These are phyloP conservation scores for Coemansia sp. DNA, from an alignment of 192 early-diverging fungal species.

Conservation along the genomic window DNA sequence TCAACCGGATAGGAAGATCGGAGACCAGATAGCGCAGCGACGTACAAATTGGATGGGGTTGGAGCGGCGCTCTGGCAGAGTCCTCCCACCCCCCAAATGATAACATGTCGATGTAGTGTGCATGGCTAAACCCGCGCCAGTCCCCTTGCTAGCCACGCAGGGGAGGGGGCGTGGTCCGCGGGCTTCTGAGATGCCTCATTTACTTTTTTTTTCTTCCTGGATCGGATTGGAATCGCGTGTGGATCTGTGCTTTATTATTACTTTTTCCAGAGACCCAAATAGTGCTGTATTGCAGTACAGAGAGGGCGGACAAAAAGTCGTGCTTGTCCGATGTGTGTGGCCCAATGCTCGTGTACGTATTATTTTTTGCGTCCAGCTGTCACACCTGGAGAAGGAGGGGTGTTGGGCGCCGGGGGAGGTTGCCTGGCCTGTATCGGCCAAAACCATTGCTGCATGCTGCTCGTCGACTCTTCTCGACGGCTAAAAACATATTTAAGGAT, in stretches of 20 bases:
- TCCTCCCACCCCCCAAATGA: conserved; percentile 2
- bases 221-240: not conserved
- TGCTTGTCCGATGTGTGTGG: conserved; percentile 16
- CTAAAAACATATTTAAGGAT: conserved; percentile 6
- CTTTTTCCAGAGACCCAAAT: not conserved
- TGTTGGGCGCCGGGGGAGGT: not conserved
- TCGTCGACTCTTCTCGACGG: conserved; percentile 1
- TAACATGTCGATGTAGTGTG: conserved; percentile 2
- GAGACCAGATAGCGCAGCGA: conserved; percentile 1
- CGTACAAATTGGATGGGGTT: not conserved
- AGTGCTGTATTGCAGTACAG: not conserved
- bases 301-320: not conserved
- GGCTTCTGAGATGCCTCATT: not conserved
- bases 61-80: not conserved
- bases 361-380: not conserved
- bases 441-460: not conserved
- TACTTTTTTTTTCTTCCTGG: not conserved
- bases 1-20: conserved; percentile 6
- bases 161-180: not conserved
- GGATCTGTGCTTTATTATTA: not conserved
- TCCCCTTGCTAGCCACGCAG: not conserved
- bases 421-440: not conserved
- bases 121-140: not conserved
- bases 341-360: conserved; percentile 8
- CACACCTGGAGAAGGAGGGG: not conserved